Conservation (phyloP, 805 yeast genomes). For the Jamesozyma hellenica region DNA sequence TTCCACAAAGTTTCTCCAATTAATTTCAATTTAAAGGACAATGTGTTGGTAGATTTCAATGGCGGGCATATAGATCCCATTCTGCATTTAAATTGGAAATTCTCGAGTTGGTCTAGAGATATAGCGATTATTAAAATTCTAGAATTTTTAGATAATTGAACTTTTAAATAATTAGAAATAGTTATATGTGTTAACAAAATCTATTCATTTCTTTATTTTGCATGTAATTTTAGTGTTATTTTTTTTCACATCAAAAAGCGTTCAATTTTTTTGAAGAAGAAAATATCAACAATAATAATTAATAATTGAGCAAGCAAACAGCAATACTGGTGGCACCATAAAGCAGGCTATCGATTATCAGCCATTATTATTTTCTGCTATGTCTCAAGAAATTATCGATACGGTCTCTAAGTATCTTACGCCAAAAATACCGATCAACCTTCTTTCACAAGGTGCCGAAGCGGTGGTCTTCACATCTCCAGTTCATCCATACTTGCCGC, state of each 20-base stretch:
- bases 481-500: conserved; percentile 56
- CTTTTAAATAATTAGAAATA: too few species aligned
- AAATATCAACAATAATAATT: too few species aligned
- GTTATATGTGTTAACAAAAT: too few species aligned
- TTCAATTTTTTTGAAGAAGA: too few species aligned
- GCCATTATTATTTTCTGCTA: too few species aligned
- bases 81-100: conserved; percentile 1
- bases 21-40: conserved; percentile 2
- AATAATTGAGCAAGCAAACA: too few species aligned
- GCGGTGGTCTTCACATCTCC: conserved; percentile 62
- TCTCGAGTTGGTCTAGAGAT: conserved; percentile 5
- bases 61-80: conserved; percentile 16
- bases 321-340: too few species aligned
- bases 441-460: conserved; percentile 85
- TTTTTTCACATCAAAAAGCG: too few species aligned
- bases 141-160: conserved; percentile 2
- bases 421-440: conserved; percentile 39
- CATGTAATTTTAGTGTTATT: too few species aligned
- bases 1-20: neutral
- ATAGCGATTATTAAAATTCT: conserved; percentile 3
- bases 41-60: conserved; percentile 6
- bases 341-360: too few species aligned
- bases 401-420: conserved; percentile 35
- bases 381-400: conserved; percentile 47
- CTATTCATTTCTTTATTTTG: too few species aligned